Base-by-base conservation (phyloP, 768 basidiomycete species). In the Tulasnella sp. region DNA sequence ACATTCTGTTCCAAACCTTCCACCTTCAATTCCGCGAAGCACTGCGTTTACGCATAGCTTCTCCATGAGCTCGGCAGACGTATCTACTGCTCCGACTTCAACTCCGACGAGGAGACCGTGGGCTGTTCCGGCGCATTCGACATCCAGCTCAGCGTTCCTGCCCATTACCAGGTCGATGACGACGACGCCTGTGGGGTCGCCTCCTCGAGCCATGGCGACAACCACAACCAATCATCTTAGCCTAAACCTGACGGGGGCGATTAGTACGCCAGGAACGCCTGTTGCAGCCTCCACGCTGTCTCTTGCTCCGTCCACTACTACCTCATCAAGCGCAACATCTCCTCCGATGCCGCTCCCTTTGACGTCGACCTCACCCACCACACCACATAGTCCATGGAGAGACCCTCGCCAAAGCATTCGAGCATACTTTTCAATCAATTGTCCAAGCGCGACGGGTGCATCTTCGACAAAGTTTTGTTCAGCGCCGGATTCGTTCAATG, bases 381-480 rank as follows among this genome's bases (percentile, higher is more conserved):
- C 80, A 2, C 84, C 88, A 8, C 68, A 69, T 11, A 83, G 86
- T 56, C 84, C 84, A 13, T 91, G 85, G 69, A 79, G 87, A 60
- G 89, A 92, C 68, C 81, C 85, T 24, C 80, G 89, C 21, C 69
- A 81, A 34, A 72, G 78, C 2, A 77, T 92, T 47, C 77, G 83
- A 32, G 88, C 88, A 0, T 91, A 89, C 70, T 96, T 96, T 68
- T 79, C 80, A 24, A 83, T 95, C 58, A 82, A 81, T 60, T 94
- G 92, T 67, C 79, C 86, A 0, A 88, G 83, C 60, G 81, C 84
- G 17, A 84, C 85, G 4, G 91, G 93, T 2, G 81, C 88, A 5
- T 84, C 84, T 29, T 76, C 91, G 67, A 92, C 88, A 54, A 77
- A 83, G 41, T 95, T 95, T 69, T 80, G 84, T 50, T 92, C 88